Evolutionary conservation across 129 eudicot species (phyloP), one percentile per base, ranked within the genome.

Genomic region (Mikania micrantha): DNA sequence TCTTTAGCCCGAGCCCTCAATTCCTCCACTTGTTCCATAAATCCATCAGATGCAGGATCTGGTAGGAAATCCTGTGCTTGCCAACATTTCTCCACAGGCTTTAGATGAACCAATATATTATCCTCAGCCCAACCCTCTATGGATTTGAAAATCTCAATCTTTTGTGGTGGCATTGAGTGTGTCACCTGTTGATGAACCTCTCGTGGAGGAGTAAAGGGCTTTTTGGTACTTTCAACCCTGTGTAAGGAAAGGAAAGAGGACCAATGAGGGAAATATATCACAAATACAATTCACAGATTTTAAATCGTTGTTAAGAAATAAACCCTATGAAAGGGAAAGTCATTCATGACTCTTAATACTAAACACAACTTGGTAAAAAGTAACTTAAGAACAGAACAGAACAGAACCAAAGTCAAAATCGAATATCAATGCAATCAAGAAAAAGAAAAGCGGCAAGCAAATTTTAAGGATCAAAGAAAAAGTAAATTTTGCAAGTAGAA

Each of bases 51-150:
- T 44, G 87, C 84, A 8, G 95, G 90, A 61, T 90, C 97, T 2
- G 95, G 97, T 49, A 90, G 69, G 78, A 82, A 90, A 69, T 90
- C 97, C 61, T 90, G 97, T 9, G 95, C 87, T 67, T 90, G 97
- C 97, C 97, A 90, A 66, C 89, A 75, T 73, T 82, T 90, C 72
- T 90, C 95, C 12, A 90, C 97, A 0, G 95, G 95, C 74, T 90
- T 90, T 48, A 90, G 78, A 80, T 81, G 85, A 58, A 60, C 72
- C 72, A 90, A 72, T 40, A 90, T 57, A 64, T 90, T 85, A 25
- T 90, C 32, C 60, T 85, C 85, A 2, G 97, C 97, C 97, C 97
- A 90, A 62, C 73, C 79, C 59, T 90, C 97, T 53, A 90, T 42
- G 22, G 87, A 69, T 67, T 87, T 83, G 72, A 90, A 90, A 31